These are phyloP conservation scores for Mortierella sp. DNA, from an alignment of 371 early-diverging fungal species.

Conservation along the genomic window DNA sequence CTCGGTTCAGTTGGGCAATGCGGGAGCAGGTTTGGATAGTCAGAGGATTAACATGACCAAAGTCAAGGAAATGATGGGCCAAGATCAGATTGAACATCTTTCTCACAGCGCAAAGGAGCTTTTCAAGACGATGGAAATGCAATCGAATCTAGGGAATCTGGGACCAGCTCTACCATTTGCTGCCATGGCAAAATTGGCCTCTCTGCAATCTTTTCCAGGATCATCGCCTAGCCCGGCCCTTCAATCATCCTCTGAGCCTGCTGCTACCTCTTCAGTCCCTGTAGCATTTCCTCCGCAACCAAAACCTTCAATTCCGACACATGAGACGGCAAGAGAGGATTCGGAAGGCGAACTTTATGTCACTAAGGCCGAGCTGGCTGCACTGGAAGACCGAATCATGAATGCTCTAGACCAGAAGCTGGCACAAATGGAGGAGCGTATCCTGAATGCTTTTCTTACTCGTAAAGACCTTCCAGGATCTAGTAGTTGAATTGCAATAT, in stretches of 20 bases:
- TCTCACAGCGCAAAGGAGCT: conserved; percentile 37
- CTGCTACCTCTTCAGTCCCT: too few relatives aligned
- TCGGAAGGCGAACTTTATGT: conserved; percentile 1
- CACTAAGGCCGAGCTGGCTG: conserved; percentile 27
- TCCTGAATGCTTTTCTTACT: conserved; percentile 8
- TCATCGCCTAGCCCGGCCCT: too few relatives aligned
- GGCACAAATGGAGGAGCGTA: conserved; percentile 30
- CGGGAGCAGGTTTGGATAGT: neutral
- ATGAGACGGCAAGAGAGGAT: too few relatives aligned
- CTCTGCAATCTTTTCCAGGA: too few relatives aligned
- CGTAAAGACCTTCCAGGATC: too few relatives aligned
- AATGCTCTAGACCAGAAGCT: conserved; percentile 23
- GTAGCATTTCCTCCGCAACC: too few relatives aligned
- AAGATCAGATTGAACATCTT: conserved; percentile 25
- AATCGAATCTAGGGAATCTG: conserved; percentile 7
- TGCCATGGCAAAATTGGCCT: too few relatives aligned
- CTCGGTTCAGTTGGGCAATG: neutral
- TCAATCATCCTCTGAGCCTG: too few relatives aligned
- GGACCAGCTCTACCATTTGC: too few relatives aligned
- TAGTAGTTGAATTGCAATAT: too few relatives aligned
- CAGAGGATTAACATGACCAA: conserved; percentile 28
- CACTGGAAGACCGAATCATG: conserved; percentile 41
- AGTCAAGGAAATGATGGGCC: conserved; percentile 36
- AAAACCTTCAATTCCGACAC: too few relatives aligned
- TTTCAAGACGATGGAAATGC: conserved; percentile 32